Evolutionary conservation across 352 stramenopile species (phyloP).

Genomic region (Aphanomyces astaci): DNA sequence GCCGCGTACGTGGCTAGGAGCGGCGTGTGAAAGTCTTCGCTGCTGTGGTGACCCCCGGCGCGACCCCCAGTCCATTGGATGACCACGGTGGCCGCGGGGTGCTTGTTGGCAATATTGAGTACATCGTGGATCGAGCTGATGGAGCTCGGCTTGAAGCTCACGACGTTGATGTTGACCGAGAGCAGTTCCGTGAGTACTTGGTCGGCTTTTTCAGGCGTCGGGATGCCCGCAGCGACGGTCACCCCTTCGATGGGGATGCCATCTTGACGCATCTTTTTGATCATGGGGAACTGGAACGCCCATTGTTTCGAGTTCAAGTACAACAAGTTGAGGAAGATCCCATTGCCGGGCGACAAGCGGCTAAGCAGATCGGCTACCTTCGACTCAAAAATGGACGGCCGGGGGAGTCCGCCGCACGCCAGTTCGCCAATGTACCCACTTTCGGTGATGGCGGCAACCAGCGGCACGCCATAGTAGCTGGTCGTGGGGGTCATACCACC

Average conservation of each 20-base stretch:
- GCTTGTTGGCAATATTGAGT: constrained; percentile 56
- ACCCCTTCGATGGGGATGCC: constrained; percentile 82
- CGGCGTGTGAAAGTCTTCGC: constrained; percentile 81
- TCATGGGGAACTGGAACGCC: constrained; percentile 85
- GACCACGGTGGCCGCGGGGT: constrained; percentile 69
- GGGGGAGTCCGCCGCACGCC: constrained; percentile 59
- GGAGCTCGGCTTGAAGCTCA: constrained; percentile 82
- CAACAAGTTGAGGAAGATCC: constrained; percentile 84
- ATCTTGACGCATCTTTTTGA: constrained; percentile 67
- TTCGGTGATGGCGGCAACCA: constrained; percentile 74
- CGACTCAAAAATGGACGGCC: constrained; percentile 60
- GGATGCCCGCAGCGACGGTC: constrained; percentile 79
- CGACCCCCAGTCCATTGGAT: constrained; percentile 82
- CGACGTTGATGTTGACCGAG: constrained; percentile 56
- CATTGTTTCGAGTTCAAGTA: constrained; percentile 85
- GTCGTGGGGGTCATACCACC: constrained; percentile 82
- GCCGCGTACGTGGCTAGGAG: constrained; percentile 63
- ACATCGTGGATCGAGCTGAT: constrained; percentile 67
- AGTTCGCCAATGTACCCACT: constrained; percentile 76
- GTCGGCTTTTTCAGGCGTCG: constrained; percentile 63
- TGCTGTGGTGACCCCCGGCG: constrained; percentile 81
- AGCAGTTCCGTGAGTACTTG: constrained; percentile 71
- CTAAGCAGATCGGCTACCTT: constrained; percentile 53
- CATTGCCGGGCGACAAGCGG: constrained; percentile 64
- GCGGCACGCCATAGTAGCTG: constrained; percentile 65